These are phyloP conservation scores for Sugiyamaella qingdaonensis DNA, from an alignment of 805 yeast species.

Conservation along the genomic window DNA sequence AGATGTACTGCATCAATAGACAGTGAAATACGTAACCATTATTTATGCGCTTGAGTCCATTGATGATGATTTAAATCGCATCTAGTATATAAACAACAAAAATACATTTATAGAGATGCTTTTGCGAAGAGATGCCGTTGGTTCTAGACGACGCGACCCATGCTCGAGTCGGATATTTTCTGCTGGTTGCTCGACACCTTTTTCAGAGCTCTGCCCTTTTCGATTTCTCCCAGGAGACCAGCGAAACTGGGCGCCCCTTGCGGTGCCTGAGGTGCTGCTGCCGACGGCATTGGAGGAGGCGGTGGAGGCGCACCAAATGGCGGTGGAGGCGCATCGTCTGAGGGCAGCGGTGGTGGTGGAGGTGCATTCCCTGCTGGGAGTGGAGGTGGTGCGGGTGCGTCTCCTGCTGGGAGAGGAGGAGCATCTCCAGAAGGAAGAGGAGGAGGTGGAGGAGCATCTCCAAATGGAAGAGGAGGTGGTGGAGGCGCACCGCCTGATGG, in stretches of 20 bases:
- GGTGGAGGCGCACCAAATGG: slow-evolving; percentile 36
- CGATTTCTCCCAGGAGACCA: slow-evolving; percentile 33
- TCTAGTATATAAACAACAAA: too few relatives aligned
- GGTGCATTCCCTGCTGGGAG: slow-evolving; percentile 27
- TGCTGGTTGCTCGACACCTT: slow-evolving; percentile 31
- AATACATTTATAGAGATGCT: background rate
- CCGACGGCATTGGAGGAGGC: slow-evolving; percentile 29
- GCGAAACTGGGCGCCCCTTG: slow-evolving; percentile 29
- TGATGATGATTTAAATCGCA: too few relatives aligned
- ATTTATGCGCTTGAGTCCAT: too few relatives aligned
- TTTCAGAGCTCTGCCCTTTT: slow-evolving; percentile 29
- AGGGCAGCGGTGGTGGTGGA: slow-evolving; percentile 29
- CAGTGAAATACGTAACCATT: too few relatives aligned
- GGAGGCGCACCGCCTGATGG: slow-evolving; percentile 23
- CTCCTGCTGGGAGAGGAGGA: slow-evolving; percentile 32
- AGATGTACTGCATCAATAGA: too few relatives aligned
- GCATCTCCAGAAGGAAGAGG: slow-evolving; percentile 33
- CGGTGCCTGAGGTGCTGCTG: slow-evolving; percentile 29
- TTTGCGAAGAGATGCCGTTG: background rate
- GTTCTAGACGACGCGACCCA: slow-evolving; percentile 29
- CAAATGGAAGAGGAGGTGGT: slow-evolving; percentile 31
- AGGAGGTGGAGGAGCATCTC: slow-evolving; percentile 29
- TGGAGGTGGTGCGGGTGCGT: slow-evolving; percentile 35
- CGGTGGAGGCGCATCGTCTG: slow-evolving; percentile 36
- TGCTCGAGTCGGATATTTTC: slow-evolving; percentile 20